Evolutionary conservation across 257 asterid species (phyloP).

Genomic region (Petrea volubilis): DNA sequence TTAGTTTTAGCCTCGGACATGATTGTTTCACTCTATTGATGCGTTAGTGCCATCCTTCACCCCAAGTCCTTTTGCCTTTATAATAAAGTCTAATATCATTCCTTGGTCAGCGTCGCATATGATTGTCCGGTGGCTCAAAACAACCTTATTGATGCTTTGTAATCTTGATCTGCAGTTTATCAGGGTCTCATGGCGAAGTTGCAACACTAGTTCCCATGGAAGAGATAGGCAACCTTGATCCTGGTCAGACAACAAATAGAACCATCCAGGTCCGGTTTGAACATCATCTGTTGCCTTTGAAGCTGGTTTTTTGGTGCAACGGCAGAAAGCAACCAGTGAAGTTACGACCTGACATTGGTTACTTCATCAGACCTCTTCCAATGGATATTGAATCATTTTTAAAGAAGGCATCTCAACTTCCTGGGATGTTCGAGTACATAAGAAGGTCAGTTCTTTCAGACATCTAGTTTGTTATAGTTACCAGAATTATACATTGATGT

Average conservation of each 20-base stretch:
- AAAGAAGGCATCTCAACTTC: constrained; percentile 78
- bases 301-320: constrained; percentile 67
- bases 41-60: background rate
- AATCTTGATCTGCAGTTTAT: constrained; percentile 47
- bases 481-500: background rate
- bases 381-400: constrained; percentile 67
- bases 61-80: background rate
- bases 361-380: constrained; percentile 82
- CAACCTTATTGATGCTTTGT: constrained; percentile 19
- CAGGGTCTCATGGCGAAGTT: constrained; percentile 45
- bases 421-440: constrained; percentile 85
- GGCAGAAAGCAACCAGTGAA: constrained; percentile 70
- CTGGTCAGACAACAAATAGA: constrained; percentile 57
- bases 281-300: constrained; percentile 93
- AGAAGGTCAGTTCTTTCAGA: constrained; percentile 66
- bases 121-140: constrained; percentile 11
- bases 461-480: background rate
- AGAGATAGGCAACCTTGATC: constrained; percentile 62
- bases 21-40: background rate
- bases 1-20: background rate
- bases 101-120: constrained; percentile 10
- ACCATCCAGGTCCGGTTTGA: constrained; percentile 76
- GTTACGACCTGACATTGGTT: constrained; percentile 92
- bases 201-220: constrained; percentile 68
- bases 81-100: background rate